phyloP scores from a whole-genome alignment of 805 yeast species.

The Cyberlindnera xishuangbannaensis region DNA sequence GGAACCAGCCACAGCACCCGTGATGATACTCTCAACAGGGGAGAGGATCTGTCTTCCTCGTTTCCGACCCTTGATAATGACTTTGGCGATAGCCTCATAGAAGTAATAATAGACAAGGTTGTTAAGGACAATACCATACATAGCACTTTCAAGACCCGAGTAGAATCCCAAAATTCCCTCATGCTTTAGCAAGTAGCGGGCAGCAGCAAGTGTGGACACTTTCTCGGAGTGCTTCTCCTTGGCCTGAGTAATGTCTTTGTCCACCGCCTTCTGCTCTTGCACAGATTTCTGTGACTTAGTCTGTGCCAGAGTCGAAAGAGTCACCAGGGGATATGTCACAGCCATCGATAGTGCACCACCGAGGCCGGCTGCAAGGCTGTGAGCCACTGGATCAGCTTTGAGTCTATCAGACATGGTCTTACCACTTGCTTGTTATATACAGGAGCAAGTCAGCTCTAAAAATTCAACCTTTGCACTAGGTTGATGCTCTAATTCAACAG shows the following conservation, averaged over 20 bases:
- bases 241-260: not conserved
- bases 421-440: not conserved
- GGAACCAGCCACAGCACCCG: conserved; percentile 77
- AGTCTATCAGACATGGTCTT: conserved; percentile 21
- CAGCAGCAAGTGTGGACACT: conserved; percentile 30
- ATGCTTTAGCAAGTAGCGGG: conserved; percentile 42
- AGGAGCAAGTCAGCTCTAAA: not conserved
- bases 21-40: conserved; percentile 22
- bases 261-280: too few species aligned
- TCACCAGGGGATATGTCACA: conserved; percentile 84
- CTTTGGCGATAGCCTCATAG: conserved; percentile 63
- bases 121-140: conserved; percentile 79
- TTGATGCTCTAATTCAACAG: too few species aligned
- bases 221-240: conserved; percentile 7
- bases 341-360: conserved; percentile 88
- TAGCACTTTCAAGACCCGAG: conserved; percentile 82
- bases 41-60: conserved; percentile 16
- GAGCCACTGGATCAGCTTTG: conserved; percentile 41
- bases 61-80: conserved; percentile 30
- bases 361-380: conserved; percentile 92
- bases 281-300: conserved; percentile 37
- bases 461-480: too few species aligned
- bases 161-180: conserved; percentile 70
- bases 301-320: conserved; percentile 84
- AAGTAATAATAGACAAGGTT: conserved; percentile 89